Evolutionary conservation across 2,329 filamentous ascomycete species (phyloP).

Genomic region (Claviceps maximensis): DNA sequence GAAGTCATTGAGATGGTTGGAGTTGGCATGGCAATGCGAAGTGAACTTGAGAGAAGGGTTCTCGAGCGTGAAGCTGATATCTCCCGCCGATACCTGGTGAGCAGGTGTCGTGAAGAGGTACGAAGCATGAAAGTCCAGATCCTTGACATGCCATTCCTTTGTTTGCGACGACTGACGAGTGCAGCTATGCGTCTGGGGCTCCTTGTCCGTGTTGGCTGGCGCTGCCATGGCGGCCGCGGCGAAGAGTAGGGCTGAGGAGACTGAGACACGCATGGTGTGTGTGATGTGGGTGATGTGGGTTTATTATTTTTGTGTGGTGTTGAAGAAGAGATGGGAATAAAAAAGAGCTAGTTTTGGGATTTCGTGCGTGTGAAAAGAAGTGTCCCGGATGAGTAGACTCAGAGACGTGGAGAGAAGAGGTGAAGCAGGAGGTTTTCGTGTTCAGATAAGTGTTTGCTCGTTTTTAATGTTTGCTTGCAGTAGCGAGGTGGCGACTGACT

Average conservation of each 20-base stretch:
- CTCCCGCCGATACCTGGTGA: conserved; percentile 36
- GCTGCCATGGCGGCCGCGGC: conserved; percentile 13
- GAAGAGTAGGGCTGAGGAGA: conserved; percentile 13
- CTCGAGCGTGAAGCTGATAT: conserved; percentile 34
- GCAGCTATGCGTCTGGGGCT: conserved; percentile 9
- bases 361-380: too few relatives aligned
- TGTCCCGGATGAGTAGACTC: too few relatives aligned
- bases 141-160: conserved; percentile 25
- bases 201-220: conserved; percentile 8
- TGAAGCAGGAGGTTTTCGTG: not conserved
- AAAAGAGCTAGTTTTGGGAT: not conserved
- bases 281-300: not conserved
- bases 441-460: too few relatives aligned
- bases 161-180: conserved; percentile 10
- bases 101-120: conserved; percentile 37
- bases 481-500: not conserved
- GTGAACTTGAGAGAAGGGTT: conserved; percentile 29
- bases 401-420: not conserved
- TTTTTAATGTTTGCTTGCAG: not conserved
- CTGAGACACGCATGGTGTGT: conserved; percentile 8
- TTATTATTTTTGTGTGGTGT: not conserved
- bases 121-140: conserved; percentile 35
- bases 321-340: not conserved
- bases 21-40: conserved; percentile 26
- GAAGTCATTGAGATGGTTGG: conserved; percentile 31